Conservation (phyloP, 2,329 filamentous ascomycete genomes). For the Neopestalotiopsis clavispora region DNA sequence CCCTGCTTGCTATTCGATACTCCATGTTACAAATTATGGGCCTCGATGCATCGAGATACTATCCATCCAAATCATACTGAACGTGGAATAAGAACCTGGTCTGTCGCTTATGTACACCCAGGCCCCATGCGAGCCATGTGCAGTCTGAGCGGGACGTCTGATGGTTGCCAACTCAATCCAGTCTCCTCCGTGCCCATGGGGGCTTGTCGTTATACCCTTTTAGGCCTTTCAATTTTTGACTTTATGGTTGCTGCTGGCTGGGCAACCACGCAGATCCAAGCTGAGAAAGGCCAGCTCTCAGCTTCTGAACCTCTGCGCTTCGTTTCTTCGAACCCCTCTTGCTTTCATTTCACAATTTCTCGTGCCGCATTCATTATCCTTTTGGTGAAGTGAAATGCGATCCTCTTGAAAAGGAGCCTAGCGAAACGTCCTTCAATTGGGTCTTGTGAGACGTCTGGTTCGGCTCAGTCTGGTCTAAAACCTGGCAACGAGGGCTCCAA, state of each 20-base stretch:
- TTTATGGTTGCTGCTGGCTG: constrained; percentile 1
- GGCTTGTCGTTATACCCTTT: not conserved
- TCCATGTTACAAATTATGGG: too few relatives aligned
- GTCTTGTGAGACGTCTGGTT: not conserved
- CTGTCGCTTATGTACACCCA: too few relatives aligned
- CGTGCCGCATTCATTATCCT: too few relatives aligned
- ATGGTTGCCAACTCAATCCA: constrained; percentile 3
- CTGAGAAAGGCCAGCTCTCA: not conserved
- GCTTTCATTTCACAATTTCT: not conserved
- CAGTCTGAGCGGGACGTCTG: too few relatives aligned
- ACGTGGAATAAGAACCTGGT: too few relatives aligned
- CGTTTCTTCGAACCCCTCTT: not conserved
- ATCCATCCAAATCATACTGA: too few relatives aligned
- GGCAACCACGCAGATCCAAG: not conserved
- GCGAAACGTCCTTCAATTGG: not conserved
- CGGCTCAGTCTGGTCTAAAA: not conserved
- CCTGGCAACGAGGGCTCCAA: not conserved
- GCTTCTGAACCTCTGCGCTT: not conserved
- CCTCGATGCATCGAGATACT: too few relatives aligned
- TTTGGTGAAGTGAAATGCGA: too few relatives aligned
- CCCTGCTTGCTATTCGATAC: too few relatives aligned
- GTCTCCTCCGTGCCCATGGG: not conserved
- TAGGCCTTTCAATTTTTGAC: not conserved
- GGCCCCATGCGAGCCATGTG: too few relatives aligned
- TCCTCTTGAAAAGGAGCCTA: too few relatives aligned